phyloP scores from a whole-genome alignment of 1,284 basidiomycete species.

The Mycosarcoma maydis region DNA sequence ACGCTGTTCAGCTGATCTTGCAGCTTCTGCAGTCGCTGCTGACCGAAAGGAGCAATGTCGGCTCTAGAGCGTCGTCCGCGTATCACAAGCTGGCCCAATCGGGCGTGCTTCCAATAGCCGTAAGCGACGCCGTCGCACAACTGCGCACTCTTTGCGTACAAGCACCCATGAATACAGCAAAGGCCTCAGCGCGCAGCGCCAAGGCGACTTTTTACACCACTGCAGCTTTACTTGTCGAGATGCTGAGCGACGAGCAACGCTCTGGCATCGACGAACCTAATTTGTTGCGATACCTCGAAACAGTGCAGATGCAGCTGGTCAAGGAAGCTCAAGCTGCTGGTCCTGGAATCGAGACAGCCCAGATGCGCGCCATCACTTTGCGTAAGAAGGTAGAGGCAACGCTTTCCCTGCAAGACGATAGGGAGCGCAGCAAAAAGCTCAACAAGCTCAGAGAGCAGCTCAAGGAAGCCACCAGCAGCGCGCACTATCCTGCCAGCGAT shows the following conservation, averaged over 20 bases:
- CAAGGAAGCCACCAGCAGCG: conserved; percentile 22
- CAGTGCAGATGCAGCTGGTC: conserved; percentile 31
- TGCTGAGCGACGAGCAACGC: conserved; percentile 35
- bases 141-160: conserved; percentile 38
- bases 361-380: conserved; percentile 34
- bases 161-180: conserved; percentile 29
- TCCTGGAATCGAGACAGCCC: conserved; percentile 25
- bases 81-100: conserved; percentile 35
- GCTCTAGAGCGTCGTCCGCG: conserved; percentile 12
- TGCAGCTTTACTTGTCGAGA: conserved; percentile 29
- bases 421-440: conserved; percentile 23
- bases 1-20: conserved; percentile 18
- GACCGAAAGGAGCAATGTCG: conserved; percentile 5
- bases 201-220: conserved; percentile 43
- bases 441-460: conserved; percentile 19
- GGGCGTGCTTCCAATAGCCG: conserved; percentile 32
- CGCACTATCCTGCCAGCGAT: conserved; percentile 21
- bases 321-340: conserved; percentile 38
- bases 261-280: conserved; percentile 54
- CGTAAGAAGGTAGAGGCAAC: conserved; percentile 25
- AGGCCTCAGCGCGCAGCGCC: conserved; percentile 5
- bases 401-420: conserved; percentile 7
- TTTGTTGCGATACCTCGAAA: conserved; percentile 45
- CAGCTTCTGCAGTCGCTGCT: conserved; percentile 33
- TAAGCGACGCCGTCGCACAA: conserved; percentile 27